Percentiles rank a stretch among this genome's conserved stretches.
Conservation (phyloP, 2,329 filamentous ascomycete species). For the Sphaerulina vaccinii region DNA sequence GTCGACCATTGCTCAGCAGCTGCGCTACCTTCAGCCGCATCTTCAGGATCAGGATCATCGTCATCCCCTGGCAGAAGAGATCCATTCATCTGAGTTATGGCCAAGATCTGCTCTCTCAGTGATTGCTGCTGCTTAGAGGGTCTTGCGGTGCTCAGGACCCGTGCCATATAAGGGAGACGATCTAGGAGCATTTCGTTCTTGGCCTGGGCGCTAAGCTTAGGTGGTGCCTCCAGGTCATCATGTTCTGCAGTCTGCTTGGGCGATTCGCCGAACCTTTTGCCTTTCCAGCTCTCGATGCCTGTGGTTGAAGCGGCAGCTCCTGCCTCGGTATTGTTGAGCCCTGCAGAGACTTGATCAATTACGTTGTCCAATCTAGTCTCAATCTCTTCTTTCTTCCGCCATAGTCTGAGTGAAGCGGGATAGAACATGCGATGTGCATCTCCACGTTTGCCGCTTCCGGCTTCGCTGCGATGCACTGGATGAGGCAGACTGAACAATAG, state of each 20-base stretch:
- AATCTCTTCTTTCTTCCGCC: constrained; percentile 79
- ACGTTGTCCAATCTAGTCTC: constrained; percentile 70
- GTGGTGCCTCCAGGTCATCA: not conserved
- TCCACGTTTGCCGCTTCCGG: constrained; percentile 34
- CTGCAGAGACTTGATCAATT: constrained; percentile 36
- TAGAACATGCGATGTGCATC: constrained; percentile 91
- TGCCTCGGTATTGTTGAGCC: constrained; percentile 49
- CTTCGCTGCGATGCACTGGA: constrained; percentile 68
- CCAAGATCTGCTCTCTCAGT: constrained; percentile 64
- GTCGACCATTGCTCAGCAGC: constrained; percentile 44
- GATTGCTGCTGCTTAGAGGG: constrained; percentile 23
- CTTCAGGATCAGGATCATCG: constrained; percentile 34
- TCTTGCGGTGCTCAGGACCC: constrained; percentile 51
- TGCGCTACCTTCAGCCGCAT: constrained; percentile 21
- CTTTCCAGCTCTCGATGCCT: constrained; percentile 28
- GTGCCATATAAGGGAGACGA: constrained; percentile 78
- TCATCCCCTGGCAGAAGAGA: constrained; percentile 21
- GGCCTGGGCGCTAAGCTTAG: constrained; percentile 45
- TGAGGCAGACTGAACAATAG: constrained; percentile 79
- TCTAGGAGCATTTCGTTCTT: constrained; percentile 77
- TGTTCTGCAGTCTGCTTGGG: not conserved
- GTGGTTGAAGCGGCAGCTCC: not conserved
- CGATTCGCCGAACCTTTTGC: constrained; percentile 6
- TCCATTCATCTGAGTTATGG: constrained; percentile 58
- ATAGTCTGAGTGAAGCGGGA: constrained; percentile 77